Evolutionary conservation across 208 protist genomes (phyloP).

Genomic region (Lotmaria passim): DNA sequence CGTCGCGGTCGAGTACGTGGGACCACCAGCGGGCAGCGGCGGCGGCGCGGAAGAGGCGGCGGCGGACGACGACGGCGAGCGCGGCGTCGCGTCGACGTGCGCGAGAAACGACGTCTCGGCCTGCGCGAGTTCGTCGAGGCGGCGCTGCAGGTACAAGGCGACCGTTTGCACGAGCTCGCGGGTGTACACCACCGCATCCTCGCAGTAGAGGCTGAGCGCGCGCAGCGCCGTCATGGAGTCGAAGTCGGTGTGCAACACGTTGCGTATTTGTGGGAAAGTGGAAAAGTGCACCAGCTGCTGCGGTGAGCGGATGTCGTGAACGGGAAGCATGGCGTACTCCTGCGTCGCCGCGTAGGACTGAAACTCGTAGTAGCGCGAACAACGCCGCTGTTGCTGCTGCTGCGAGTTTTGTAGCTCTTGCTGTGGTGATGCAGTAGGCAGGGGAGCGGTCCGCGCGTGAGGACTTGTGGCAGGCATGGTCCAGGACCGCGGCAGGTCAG

Average conservation of each 20-base stretch:
- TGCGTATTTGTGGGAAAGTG: conserved; percentile 69
- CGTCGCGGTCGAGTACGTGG: conserved; percentile 40
- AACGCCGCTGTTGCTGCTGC: conserved; percentile 2
- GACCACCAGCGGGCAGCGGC: neutral
- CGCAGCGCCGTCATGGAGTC: conserved; percentile 66
- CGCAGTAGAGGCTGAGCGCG: conserved; percentile 47
- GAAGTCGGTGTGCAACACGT: conserved; percentile 69
- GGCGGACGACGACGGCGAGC: neutral
- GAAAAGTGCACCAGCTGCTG: conserved; percentile 43
- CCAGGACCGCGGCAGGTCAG: neutral
- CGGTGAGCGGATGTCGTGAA: conserved; percentile 29
- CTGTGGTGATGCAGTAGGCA: too few species aligned
- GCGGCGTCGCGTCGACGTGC: too few species aligned
- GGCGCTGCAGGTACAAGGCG: conserved; percentile 58
- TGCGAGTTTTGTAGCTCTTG: neutral
- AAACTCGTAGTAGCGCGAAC: conserved; percentile 45
- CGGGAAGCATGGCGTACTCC: conserved; percentile 74
- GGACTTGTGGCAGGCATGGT: neutral
- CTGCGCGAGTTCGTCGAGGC: conserved; percentile 40
- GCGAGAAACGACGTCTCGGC: conserved; percentile 41
- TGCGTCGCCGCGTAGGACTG: conserved; percentile 68
- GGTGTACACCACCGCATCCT: conserved; percentile 59
- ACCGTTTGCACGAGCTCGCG: conserved; percentile 57
- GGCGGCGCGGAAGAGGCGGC: neutral
- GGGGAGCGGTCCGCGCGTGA: too few species aligned